Conservation (phyloP, 176 grass and related monocot genomes). For the Carex littledalei region DNA sequence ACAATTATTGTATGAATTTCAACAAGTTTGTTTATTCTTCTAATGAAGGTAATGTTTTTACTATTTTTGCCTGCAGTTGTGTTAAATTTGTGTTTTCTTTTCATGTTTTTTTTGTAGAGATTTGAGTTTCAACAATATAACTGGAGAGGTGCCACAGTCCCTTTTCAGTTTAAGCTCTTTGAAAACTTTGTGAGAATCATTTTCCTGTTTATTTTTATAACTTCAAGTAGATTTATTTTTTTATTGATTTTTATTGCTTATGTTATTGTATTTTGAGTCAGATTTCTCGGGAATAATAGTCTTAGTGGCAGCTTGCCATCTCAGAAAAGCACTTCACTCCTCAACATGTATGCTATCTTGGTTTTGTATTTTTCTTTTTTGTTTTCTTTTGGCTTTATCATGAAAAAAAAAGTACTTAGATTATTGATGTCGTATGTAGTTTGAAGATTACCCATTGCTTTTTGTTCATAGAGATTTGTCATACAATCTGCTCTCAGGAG, state of each 20-base stretch:
- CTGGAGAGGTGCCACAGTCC: constrained; percentile 47
- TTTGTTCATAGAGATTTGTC: constrained; percentile 67
- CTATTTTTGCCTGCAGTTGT: not conserved
- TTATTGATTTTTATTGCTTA: not conserved
- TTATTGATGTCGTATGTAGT: not conserved
- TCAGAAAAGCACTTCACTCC: constrained; percentile 34
- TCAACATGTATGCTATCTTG: constrained; percentile 45
- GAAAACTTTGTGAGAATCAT: constrained; percentile 34
- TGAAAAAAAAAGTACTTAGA: not conserved
- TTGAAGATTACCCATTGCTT: not conserved
- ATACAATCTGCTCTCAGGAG: constrained; percentile 79
- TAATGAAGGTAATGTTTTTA: not conserved
- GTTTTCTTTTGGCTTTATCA: not conserved
- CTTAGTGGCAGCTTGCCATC: constrained; percentile 64
- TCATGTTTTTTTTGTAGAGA: constrained; percentile 36
- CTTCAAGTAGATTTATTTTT: not conserved
- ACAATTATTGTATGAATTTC: constrained; percentile 3
- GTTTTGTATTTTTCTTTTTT: not conserved
- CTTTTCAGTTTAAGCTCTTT: constrained; percentile 47
- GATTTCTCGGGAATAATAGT: constrained; percentile 91
- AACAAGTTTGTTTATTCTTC: not conserved
- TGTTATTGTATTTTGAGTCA: constrained; percentile 16
- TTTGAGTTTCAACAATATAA: constrained; percentile 92
- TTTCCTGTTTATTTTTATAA: not conserved
- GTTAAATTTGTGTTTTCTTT: not conserved